A percentile compares a stretch with the other conserved stretches of the same genome.
These are phyloP conservation scores for Tetrapisispora taiwanensis DNA, from an alignment of 805 yeast genomes.

Conservation along the genomic window DNA sequence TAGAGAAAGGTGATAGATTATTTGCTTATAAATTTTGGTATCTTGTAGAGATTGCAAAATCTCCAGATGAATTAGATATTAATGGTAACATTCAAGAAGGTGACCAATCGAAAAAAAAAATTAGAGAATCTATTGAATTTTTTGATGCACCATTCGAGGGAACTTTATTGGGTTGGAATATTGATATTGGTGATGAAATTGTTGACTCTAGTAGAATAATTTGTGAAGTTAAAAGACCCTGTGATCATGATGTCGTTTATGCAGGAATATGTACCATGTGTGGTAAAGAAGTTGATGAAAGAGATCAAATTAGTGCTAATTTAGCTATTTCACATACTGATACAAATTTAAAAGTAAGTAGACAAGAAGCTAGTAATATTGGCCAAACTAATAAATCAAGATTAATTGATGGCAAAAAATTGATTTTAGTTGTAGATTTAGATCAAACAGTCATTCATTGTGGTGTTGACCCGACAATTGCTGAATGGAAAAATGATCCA, in stretches of 20 bases:
- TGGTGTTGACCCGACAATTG: constrained; percentile 94
- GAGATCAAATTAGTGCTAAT: constrained; percentile 53
- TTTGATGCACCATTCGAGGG: constrained; percentile 85
- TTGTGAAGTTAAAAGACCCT: constrained; percentile 61
- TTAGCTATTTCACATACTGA: constrained; percentile 81
- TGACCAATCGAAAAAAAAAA: constrained; percentile 28
- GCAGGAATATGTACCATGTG: constrained; percentile 93
- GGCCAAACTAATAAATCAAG: constrained; percentile 58
- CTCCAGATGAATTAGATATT: constrained; percentile 14
- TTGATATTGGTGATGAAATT: constrained; percentile 53
- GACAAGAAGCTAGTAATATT: constrained; percentile 76
- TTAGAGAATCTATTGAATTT: constrained; percentile 55
- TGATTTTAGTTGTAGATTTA: constrained; percentile 87
- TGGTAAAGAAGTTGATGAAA: constrained; percentile 67
- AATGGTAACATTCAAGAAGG: constrained; percentile 8
- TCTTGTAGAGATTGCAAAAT: constrained; percentile 29
- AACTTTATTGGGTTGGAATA: constrained; percentile 38
- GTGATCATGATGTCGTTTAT: constrained; percentile 85
- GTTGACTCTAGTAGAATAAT: constrained; percentile 37
- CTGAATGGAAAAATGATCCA: constrained; percentile 89
- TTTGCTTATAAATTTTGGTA: constrained; percentile 39
- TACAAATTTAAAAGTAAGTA: constrained; percentile 70
- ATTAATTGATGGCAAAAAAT: constrained; percentile 50
- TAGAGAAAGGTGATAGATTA: constrained; percentile 32
- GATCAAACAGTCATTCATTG: constrained; percentile 98